These are phyloP conservation scores for Puccinia hordei DNA, from an alignment of 1,284 basidiomycete species.

Conservation along the genomic window DNA sequence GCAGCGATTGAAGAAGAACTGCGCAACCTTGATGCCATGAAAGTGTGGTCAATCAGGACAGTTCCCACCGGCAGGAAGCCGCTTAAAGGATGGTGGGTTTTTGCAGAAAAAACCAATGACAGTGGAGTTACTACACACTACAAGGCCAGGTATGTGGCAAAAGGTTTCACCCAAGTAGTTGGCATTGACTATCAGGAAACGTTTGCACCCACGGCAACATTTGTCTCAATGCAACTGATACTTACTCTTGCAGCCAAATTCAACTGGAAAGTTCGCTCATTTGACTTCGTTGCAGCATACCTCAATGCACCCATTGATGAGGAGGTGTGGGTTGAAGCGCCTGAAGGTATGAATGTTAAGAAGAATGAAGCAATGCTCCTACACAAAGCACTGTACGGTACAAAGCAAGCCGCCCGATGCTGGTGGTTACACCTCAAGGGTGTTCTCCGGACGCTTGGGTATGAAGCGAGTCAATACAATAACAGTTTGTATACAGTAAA, in stretches of 20 bases:
- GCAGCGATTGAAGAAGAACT: neutral
- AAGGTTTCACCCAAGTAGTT: neutral
- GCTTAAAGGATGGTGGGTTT: neutral
- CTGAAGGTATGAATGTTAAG: neutral
- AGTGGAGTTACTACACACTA: neutral
- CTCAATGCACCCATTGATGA: neutral
- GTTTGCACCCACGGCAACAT: neutral
- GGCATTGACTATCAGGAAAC: neutral
- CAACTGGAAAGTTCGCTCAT: neutral
- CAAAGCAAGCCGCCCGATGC: neutral
- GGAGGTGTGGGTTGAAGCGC: neutral
- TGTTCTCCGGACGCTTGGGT: neutral
- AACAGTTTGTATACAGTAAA: neutral
- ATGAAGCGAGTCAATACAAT: neutral
- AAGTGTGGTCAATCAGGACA: neutral
- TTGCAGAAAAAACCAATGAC: neutral
- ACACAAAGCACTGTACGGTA: slow-evolving; percentile 14
- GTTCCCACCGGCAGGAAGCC: neutral
- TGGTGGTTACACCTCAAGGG: slow-evolving; percentile 4
- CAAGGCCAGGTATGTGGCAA: neutral
- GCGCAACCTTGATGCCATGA: neutral
- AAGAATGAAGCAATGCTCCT: neutral
- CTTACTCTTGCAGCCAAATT: neutral
- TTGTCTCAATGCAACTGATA: neutral
- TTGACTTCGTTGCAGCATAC: neutral